These are phyloP conservation scores for Penicillium lividum DNA, from an alignment of 495 filamentous ascomycete genomes.

Conservation along the genomic window DNA sequence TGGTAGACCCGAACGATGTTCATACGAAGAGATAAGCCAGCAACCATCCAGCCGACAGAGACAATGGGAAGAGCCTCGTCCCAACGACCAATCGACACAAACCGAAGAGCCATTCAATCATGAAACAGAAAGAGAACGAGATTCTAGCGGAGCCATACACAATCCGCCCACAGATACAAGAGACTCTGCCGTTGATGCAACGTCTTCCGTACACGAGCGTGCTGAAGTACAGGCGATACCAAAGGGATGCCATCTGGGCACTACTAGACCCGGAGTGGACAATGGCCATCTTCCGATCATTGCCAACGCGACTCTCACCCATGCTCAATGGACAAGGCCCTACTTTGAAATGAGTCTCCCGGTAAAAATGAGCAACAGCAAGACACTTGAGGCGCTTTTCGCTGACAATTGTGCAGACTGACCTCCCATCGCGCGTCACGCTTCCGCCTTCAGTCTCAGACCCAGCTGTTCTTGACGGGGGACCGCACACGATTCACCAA, in stretches of 20 bases:
- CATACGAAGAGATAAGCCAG: background rate
- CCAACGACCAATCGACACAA: background rate
- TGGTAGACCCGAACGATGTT: background rate
- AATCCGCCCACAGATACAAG: background rate
- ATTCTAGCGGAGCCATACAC: background rate
- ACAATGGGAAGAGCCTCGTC: background rate
- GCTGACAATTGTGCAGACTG: no score
- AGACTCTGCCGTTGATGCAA: background rate
- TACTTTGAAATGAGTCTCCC: background rate
- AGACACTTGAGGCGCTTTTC: no score
- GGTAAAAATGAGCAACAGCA: background rate
- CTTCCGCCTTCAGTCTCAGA: no score
- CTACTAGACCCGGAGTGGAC: background rate
- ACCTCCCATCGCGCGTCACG: no score
- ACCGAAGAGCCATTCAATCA: background rate
- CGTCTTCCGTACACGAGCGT: background rate
- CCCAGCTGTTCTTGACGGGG: no score
- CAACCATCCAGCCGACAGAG: background rate
- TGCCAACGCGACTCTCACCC: background rate
- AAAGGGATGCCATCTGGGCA: background rate
- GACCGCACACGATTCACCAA: no score
- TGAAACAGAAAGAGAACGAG: background rate
- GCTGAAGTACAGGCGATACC: background rate
- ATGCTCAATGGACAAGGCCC: background rate
- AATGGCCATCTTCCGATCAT: background rate